These are phyloP conservation scores for Trichophyton benhamiae DNA, from an alignment of 2,329 filamentous ascomycete genomes.

Conservation along the genomic window DNA sequence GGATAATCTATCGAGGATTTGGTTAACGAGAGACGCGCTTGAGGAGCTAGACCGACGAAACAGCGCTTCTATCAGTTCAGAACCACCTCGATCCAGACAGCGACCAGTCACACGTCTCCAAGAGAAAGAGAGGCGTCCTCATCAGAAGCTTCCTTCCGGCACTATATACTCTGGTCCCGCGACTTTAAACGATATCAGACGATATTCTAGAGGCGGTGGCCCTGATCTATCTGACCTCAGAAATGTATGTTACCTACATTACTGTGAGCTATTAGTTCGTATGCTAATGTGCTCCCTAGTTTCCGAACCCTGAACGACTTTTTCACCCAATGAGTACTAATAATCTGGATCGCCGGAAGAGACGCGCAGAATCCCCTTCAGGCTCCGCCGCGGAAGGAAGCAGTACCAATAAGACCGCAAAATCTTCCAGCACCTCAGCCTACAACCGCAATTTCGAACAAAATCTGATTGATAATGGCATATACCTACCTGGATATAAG, in stretches of 20 bases:
- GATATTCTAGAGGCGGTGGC: background rate
- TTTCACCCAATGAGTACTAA: background rate
- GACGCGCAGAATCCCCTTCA: background rate
- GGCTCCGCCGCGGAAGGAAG: background rate
- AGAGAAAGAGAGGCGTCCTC: slow-evolving; percentile 6
- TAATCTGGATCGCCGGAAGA: background rate
- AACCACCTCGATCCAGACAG: background rate
- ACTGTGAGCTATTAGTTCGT: background rate
- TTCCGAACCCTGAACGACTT: background rate
- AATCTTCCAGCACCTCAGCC: background rate
- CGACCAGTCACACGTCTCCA: slow-evolving; percentile 8
- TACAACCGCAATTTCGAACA: background rate
- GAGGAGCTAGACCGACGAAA: slow-evolving; percentile 17
- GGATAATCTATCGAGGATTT: slow-evolving; percentile 18
- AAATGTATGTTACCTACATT: background rate
- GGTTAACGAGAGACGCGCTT: slow-evolving; percentile 15
- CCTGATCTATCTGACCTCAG: background rate
- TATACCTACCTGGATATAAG: background rate
- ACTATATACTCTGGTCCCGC: background rate
- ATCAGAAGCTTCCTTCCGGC: slow-evolving; percentile 4
- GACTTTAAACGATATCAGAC: background rate
- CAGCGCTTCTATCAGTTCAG: background rate
- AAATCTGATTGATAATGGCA: background rate
- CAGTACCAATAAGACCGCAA: background rate
- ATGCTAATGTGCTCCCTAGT: background rate